Conservation (phyloP, 306 rosid species). For the Casuarina glauca region DNA sequence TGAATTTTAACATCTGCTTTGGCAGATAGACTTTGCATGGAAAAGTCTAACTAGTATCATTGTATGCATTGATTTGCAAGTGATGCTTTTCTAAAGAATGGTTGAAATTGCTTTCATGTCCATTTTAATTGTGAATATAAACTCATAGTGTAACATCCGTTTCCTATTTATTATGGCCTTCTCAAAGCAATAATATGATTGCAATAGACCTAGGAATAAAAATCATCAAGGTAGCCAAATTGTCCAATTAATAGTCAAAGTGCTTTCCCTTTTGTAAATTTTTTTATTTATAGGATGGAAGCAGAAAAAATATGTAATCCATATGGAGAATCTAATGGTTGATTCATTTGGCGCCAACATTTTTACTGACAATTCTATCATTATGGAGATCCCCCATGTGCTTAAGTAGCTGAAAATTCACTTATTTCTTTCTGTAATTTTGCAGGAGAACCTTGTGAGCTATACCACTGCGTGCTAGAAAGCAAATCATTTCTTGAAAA, state of each 20-base stretch:
- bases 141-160: not conserved
- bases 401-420: conserved; percentile 15
- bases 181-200: not conserved
- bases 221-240: not conserved
- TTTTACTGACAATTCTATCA: not conserved
- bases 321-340: not conserved
- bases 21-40: not conserved
- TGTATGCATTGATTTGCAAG: not conserved
- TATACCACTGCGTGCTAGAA: conserved; percentile 90
- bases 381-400: not conserved
- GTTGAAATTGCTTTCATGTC: not conserved
- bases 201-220: not conserved
- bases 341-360: not conserved
- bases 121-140: not conserved
- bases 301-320: not conserved
- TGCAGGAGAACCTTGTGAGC: conserved; percentile 80
- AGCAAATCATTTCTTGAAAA: conserved; percentile 97
- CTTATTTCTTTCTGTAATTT: conserved; percentile 21
- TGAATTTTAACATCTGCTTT: not conserved
- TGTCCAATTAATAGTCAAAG: not conserved
- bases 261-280: not conserved
- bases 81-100: not conserved
- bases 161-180: not conserved
- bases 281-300: not conserved
- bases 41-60: not conserved